These are phyloP conservation scores for Fusarium udum DNA, from an alignment of 2,329 filamentous ascomycete genomes.

Conservation along the genomic window DNA sequence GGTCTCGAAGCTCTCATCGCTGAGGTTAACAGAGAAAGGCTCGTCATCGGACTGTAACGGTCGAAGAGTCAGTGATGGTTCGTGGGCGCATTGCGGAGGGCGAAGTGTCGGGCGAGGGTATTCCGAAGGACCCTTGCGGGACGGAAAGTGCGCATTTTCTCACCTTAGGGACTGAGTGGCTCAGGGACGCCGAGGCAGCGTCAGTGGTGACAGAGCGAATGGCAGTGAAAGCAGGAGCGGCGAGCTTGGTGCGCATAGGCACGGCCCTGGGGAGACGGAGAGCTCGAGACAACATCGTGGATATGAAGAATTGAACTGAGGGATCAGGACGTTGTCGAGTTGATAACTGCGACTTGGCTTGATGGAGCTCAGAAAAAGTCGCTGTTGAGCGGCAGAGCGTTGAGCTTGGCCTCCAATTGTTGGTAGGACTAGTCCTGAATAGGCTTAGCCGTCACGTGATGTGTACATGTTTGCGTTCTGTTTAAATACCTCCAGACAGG, in stretches of 20 bases:
- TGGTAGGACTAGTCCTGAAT: conserved; percentile 48
- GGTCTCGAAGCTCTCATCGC: conserved; percentile 99
- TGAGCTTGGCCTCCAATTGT: conserved; percentile 51
- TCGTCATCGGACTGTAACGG: conserved; percentile 83
- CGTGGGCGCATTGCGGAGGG: neutral
- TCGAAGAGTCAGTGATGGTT: conserved; percentile 28
- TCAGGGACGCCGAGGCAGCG: conserved; percentile 89
- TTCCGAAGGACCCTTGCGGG: conserved; percentile 2
- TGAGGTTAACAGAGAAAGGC: conserved; percentile 90
- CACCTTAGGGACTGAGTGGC: conserved; percentile 71
- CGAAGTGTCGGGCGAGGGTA: neutral
- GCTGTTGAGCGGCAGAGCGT: conserved; percentile 52
- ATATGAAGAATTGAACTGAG: conserved; percentile 43
- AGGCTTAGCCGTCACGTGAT: conserved; percentile 42
- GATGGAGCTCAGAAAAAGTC: conserved; percentile 56
- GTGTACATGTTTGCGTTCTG: neutral
- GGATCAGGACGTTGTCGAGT: conserved; percentile 45
- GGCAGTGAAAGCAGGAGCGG: conserved; percentile 57
- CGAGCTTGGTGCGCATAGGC: conserved; percentile 63
- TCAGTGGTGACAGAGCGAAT: conserved; percentile 91
- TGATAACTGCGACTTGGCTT: conserved; percentile 46
- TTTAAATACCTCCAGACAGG: neutral
- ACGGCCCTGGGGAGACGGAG: conserved; percentile 69
- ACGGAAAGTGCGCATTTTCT: conserved; percentile 45
- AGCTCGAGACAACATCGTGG: conserved; percentile 75